These are phyloP conservation scores for Actinomortierella ambigua DNA, from an alignment of 371 early-diverging fungal genomes.

Conservation along the genomic window DNA sequence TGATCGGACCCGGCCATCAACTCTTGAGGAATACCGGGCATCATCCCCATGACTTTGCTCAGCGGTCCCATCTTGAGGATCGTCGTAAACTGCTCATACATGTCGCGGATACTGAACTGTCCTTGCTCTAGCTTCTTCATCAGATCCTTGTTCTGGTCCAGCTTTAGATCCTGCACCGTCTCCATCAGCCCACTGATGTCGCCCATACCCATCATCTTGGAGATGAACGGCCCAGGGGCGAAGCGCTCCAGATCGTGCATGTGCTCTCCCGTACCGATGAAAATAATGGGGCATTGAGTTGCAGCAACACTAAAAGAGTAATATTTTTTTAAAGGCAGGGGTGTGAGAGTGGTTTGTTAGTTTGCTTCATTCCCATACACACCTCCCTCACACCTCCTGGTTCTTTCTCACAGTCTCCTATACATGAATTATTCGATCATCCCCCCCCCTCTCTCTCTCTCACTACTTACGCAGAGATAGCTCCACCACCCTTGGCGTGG, in stretches of 20 bases:
- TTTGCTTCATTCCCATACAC: background rate
- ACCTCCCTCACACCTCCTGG: background rate
- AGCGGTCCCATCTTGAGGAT: conserved; percentile 96
- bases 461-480: conserved; percentile 89
- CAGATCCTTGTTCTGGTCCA: conserved; percentile 87
- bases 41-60: conserved; percentile 96
- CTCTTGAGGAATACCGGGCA: conserved; percentile 95
- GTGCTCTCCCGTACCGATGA: conserved; percentile 99
- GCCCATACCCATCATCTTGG: conserved; percentile 96
- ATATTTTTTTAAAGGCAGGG: background rate
- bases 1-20: conserved; percentile 80
- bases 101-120: conserved; percentile 93
- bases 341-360: background rate
- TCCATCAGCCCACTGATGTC: conserved; percentile 95
- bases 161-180: conserved; percentile 90
- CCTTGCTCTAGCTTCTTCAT: conserved; percentile 95
- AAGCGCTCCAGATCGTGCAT: conserved; percentile 97
- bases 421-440: no score
- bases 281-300: conserved; percentile 96
- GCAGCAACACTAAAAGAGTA: conserved; percentile 86
- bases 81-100: conserved; percentile 96
- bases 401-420: background rate
- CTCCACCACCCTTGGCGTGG: conserved; percentile 99
- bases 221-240: conserved; percentile 92
- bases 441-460: background rate